These are phyloP conservation scores for Halenospora varia DNA, from an alignment of 495 filamentous ascomycete species.

Conservation along the genomic window DNA sequence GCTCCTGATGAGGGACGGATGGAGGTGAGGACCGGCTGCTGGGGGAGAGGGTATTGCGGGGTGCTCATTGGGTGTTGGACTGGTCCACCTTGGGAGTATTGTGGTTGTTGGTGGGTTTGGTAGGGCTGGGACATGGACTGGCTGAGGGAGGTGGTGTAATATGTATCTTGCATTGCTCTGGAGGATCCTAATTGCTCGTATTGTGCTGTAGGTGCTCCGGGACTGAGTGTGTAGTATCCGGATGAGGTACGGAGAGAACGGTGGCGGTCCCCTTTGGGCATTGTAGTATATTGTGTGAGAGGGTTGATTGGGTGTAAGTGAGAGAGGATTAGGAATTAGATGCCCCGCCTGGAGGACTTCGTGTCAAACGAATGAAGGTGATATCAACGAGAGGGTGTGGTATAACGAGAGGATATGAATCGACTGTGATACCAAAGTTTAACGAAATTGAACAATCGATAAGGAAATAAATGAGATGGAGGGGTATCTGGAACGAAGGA, in stretches of 20 bases:
- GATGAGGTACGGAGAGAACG: slow-evolving; percentile 14
- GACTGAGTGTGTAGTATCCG: slow-evolving; percentile 20
- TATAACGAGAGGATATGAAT: neutral
- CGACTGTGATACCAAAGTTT: neutral
- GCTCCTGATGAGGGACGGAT: slow-evolving; percentile 50
- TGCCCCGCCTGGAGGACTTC: slow-evolving; percentile 21
- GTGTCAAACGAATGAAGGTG: slow-evolving; percentile 18
- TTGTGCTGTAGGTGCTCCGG: slow-evolving; percentile 6
- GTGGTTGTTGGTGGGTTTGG: slow-evolving; percentile 5
- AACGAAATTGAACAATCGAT: slow-evolving; percentile 12
- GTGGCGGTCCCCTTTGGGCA: slow-evolving; percentile 25
- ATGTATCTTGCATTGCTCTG: slow-evolving; percentile 5
- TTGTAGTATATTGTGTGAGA: slow-evolving; percentile 7
- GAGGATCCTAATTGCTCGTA: slow-evolving; percentile 15
- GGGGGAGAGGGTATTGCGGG: slow-evolving; percentile 12
- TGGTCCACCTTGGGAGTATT: slow-evolving; percentile 17
- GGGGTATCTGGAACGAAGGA: slow-evolving; percentile 17
- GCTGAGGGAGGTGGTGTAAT: neutral
- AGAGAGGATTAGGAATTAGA: slow-evolving; percentile 14
- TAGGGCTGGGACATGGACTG: slow-evolving; percentile 14
- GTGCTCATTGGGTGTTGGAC: slow-evolving; percentile 20
- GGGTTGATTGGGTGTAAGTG: neutral
- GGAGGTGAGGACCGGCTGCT: slow-evolving; percentile 26
- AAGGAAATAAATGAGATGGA: slow-evolving; percentile 13
- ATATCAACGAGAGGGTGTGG: slow-evolving; percentile 11